A percentile compares a stretch with the other conserved stretches of the same genome.
These are phyloP conservation scores for Thymus quinquecostatus DNA, from an alignment of 257 asterid genomes.

Conservation along the genomic window DNA sequence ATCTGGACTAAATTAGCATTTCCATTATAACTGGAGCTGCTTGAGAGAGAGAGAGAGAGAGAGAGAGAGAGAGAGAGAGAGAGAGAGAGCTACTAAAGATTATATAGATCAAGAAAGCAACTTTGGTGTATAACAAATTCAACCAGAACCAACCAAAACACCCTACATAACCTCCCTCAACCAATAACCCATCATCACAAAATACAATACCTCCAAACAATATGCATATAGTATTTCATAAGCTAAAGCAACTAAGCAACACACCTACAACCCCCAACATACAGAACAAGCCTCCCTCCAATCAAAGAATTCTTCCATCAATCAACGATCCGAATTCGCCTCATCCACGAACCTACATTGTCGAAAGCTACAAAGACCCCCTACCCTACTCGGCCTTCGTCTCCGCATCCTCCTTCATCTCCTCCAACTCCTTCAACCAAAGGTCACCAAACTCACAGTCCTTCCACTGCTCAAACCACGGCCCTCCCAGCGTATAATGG, in stretches of 20 bases:
- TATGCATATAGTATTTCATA: constrained; percentile 7
- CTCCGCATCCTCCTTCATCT: constrained; percentile 41
- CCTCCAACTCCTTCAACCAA: constrained; percentile 84
- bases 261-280: background rate
- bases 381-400: constrained; percentile 39
- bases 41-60: too few species aligned
- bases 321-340: background rate
- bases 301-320: constrained; percentile 12
- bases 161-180: background rate
- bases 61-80: background rate
- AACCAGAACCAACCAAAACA: background rate
- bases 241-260: background rate
- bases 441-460: constrained; percentile 84
- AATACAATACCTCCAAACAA: constrained; percentile 24
- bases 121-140: background rate
- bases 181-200: constrained; percentile 9
- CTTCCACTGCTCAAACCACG: constrained; percentile 95
- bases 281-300: background rate
- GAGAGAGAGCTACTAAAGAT: background rate
- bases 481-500: constrained; percentile 93
- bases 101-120: background rate
- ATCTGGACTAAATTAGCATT: too few species aligned
- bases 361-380: background rate
- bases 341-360: constrained; percentile 12
- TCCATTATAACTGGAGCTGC: too few species aligned